Evolutionary conservation across 495 filamentous ascomycete genomes (phyloP), one percentile per base, ranked within the genome.

Genomic region (Stereocaulon alpinum): DNA sequence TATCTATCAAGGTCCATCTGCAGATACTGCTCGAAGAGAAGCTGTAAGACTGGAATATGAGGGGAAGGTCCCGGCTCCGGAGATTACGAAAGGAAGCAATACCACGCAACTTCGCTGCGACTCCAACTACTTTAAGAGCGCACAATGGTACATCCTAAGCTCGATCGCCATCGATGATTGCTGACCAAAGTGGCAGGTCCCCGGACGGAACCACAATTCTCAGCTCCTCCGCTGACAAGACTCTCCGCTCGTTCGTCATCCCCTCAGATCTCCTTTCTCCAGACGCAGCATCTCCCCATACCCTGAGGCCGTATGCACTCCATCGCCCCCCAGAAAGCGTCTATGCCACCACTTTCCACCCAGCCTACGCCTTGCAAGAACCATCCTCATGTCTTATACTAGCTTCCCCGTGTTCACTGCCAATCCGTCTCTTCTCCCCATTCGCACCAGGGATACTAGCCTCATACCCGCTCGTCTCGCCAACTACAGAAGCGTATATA

Each of bases 121-220:
- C 27, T 44, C 58, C 4, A 77, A 76, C 61, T 78, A 78, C 67
- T 85, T 86, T 68, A 85, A 82, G 65, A 76, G 73, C 49, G 77
- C 75, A 32, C 78, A 83, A 77, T 86, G 82, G 83, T 78, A 66
- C 41, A 14, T 30, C 61, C 62, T 17, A n/a, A 49, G 51, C 40
- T 27, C 41, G n/a, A 2, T 49, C 44, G 0, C 43, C 24, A 15
- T 40, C 17, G 41, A n/a, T 27, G 24, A 12, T 15, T 24, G 30
- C 22, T 63, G 17, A 64, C 9, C 4, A 2, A 1, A n/a, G 15
- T 2, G 18, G 47, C 64, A 83, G 83, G 85, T 82, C 88, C 7
- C 82, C 87, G 49, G 91, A 96, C 67, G 89, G 92, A 17, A 93
- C 89, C 11, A 82, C 81, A 7, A 72, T 96, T 50, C 67, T 98